A percentile compares a stretch with the other conserved stretches of the same genome.
These are phyloP conservation scores for Penicillium sp. DNA, from an alignment of 2,329 filamentous ascomycete species.

Conservation along the genomic window DNA sequence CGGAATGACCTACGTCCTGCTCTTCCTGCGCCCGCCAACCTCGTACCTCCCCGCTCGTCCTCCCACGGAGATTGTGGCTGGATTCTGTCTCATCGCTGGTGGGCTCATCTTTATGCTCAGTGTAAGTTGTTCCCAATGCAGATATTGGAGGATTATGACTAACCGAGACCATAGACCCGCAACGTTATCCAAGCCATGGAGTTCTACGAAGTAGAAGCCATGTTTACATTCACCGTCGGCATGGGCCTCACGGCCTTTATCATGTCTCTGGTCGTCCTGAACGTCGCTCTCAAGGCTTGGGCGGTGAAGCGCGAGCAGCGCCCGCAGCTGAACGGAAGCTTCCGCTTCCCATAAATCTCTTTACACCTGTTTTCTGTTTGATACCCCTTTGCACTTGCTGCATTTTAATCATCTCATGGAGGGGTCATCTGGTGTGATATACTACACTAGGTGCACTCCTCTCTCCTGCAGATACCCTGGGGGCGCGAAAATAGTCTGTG, in stretches of 20 bases:
- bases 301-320: constrained; percentile 51
- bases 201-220: constrained; percentile 71
- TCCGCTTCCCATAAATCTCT: constrained; percentile 26
- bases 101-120: constrained; percentile 92
- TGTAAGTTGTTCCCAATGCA: constrained; percentile 50
- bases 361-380: constrained; percentile 8
- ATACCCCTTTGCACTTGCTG: constrained; percentile 15
- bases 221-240: constrained; percentile 87
- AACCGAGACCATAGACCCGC: constrained; percentile 52
- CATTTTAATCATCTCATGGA: not conserved
- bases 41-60: constrained; percentile 78
- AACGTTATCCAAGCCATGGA: constrained; percentile 76
- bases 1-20: constrained; percentile 70
- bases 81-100: constrained; percentile 82
- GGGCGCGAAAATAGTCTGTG: not conserved
- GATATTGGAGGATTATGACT: constrained; percentile 11
- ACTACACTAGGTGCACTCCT: not conserved
- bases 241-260: constrained; percentile 77
- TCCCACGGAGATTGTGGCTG: constrained; percentile 79
- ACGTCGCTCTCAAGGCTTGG: constrained; percentile 85
- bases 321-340: constrained; percentile 23
- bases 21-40: constrained; percentile 74
- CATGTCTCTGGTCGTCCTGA: constrained; percentile 76
- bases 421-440: not conserved
- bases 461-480: not conserved